A percentile compares a stretch with the other conserved stretches of the same genome.
Conservation (phyloP, 2,329 filamentous ascomycete species). For the Sarocladiaceae sp. region DNA sequence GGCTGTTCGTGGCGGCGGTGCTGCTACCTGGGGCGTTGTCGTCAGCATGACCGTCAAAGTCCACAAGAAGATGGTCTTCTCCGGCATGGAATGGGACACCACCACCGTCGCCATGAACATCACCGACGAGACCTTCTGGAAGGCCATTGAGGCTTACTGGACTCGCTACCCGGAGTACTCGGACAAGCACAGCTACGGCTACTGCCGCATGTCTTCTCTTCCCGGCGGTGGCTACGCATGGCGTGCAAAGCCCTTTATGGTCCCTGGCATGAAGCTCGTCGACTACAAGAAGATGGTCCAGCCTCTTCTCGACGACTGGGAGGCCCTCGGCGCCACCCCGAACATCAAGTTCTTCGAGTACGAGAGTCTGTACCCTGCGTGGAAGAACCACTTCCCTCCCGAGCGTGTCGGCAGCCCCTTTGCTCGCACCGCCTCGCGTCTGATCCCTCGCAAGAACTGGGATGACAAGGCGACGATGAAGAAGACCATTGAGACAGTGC, state of each 20-base stretch:
- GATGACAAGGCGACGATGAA: conserved; percentile 13
- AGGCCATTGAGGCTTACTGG: conserved; percentile 25
- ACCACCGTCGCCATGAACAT: conserved; percentile 21
- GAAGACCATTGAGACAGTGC: conserved; percentile 17
- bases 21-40: conserved; percentile 36
- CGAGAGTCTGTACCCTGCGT: conserved; percentile 29
- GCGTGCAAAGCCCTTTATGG: conserved; percentile 28
- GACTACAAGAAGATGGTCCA: conserved; percentile 26
- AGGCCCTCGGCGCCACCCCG: conserved; percentile 21
- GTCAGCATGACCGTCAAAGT: conserved; percentile 29
- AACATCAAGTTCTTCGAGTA: conserved; percentile 26
- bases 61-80: conserved; percentile 24
- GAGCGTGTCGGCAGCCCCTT: conserved; percentile 15
- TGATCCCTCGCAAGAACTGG: conserved; percentile 29
- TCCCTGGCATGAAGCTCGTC: conserved; percentile 25
- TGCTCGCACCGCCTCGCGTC: conserved; percentile 27
- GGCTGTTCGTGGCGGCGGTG: conserved; percentile 40
- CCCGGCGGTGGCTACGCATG: conserved; percentile 19
- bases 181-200: conserved; percentile 21
- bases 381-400: conserved; percentile 32
- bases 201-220: conserved; percentile 16
- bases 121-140: conserved; percentile 25
- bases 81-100: conserved; percentile 29
- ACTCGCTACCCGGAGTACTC: conserved; percentile 23
- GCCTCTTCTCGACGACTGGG: conserved; percentile 23